Evolutionary conservation across 2,329 filamentous ascomycete genomes (phyloP), one percentile per base, ranked within the genome.

Genomic region (Botrytis medusae): DNA sequence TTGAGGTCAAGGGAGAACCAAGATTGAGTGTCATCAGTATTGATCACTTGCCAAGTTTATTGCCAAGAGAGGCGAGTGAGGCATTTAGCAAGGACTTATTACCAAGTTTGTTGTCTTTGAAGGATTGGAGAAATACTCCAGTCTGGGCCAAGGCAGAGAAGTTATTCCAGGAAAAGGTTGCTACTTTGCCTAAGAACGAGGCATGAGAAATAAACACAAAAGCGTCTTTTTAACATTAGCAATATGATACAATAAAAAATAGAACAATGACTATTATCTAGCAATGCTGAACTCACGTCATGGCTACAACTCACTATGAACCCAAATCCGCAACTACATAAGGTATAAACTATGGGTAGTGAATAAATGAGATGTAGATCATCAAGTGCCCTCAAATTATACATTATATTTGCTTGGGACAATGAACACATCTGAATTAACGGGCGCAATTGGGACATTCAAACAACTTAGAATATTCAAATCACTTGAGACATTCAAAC

Each of bases 101-200:
- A 79, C 93, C 94, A 32, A 92, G 90, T 79, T 84, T 98, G 77
- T 83, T 96, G 74, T 87, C 90, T 74, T 87, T 98, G 75, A 93
- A 96, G 82, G 89, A 96, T 81, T 89, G 93, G 81, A 84, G 87
- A 74, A 91, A 87, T 32, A 87, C 90, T 40, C 87, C 88, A 20
- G 95, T 97, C n/a, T 98, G 95, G 95, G 86, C 88, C 71, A 89
- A 93, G 74, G 95, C 95, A 0, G 90, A 97, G 85, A 91, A 93
- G 84, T 85, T 97, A 72, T 97, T 95, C 85, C 84, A 92, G 75
- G 89, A 95, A 77, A 96, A 96, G 88, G 92, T 95, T 64, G 87
- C 87, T 59, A 90, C 88, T 20, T 83, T 95, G 76, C 91, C 92
- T 2, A 77, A 78, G 74, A 73, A 37, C n/a, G 74, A 72, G 44